Conservation (phyloP, 805 yeast species). For the Naumovozyma dairenensis region DNA sequence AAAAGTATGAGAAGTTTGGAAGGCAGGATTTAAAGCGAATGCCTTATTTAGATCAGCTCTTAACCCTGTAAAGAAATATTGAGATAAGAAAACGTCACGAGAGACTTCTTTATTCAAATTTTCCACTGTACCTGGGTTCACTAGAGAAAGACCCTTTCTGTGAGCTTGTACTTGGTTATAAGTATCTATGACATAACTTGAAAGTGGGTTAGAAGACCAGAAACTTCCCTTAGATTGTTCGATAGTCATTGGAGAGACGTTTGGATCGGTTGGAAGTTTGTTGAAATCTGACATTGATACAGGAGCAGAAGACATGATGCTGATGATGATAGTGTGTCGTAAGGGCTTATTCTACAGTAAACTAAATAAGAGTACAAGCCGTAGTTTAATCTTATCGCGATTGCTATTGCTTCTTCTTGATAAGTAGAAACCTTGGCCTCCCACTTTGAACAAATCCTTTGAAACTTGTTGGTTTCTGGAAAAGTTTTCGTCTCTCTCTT, state of each 20-base stretch:
- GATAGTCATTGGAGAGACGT: conserved; percentile 43
- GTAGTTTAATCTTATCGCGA: too few species aligned
- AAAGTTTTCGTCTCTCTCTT: too few species aligned
- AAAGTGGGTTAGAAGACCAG: conserved; percentile 78
- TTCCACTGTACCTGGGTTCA: conserved; percentile 92
- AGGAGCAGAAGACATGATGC: conserved; percentile 29
- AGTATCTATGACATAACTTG: conserved; percentile 67
- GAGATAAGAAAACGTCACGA: conserved; percentile 83
- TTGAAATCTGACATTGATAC: conserved; percentile 51
- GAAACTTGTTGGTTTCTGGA: too few species aligned
- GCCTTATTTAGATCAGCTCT: conserved; percentile 95
- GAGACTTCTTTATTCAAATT: conserved; percentile 87
- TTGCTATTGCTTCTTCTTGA: too few species aligned
- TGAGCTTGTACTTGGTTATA: conserved; percentile 65
- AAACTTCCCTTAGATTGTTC: conserved; percentile 40
- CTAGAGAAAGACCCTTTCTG: conserved; percentile 69
- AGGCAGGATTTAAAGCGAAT: conserved; percentile 82
- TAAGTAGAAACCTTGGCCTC: too few species aligned
- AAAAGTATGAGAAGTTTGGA: conserved; percentile 93
- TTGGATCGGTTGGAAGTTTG: conserved; percentile 53
- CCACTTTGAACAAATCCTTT: too few species aligned
- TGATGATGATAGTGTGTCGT: too few species aligned
- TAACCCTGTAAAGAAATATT: conserved; percentile 87
- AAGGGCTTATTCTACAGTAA: too few species aligned
- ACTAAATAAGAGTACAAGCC: too few species aligned